These are phyloP conservation scores for Wallacemonas collosoma DNA, from an alignment of 208 protist genomes.

Conservation along the genomic window DNA sequence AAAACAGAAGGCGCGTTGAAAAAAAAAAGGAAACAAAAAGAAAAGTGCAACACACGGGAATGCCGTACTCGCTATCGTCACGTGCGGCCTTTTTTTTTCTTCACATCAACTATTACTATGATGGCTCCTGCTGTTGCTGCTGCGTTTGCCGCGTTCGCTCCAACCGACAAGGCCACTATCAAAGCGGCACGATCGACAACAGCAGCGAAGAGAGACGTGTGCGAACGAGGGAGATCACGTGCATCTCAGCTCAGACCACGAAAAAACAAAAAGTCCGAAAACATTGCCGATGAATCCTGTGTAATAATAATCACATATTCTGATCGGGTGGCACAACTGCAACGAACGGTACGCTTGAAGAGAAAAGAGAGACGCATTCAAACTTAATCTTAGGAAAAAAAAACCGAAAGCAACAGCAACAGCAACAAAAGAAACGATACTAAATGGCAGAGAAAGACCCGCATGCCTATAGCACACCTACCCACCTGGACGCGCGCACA, in stretches of 20 bases:
- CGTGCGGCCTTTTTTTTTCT: not conserved
- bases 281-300: no score
- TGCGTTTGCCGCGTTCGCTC: no score
- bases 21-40: constrained; percentile 17
- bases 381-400: not conserved
- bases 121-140: no score
- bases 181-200: no score
- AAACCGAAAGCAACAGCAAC: constrained; percentile 13
- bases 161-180: no score
- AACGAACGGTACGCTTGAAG: not conserved
- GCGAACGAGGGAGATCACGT: no score
- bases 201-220: no score
- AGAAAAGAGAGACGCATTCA: not conserved
- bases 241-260: no score
- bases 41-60: not conserved
- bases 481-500: not conserved
- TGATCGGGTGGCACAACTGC: no score
- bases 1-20: not conserved
- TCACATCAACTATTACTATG: no score
- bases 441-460: not conserved
- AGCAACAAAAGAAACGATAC: constrained; percentile 4
- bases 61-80: not conserved
- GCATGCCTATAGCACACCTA: not conserved
- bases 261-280: no score
- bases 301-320: no score